These are phyloP conservation scores for Penicillium sp. DNA, from an alignment of 2,329 filamentous ascomycete species.

Conservation along the genomic window DNA sequence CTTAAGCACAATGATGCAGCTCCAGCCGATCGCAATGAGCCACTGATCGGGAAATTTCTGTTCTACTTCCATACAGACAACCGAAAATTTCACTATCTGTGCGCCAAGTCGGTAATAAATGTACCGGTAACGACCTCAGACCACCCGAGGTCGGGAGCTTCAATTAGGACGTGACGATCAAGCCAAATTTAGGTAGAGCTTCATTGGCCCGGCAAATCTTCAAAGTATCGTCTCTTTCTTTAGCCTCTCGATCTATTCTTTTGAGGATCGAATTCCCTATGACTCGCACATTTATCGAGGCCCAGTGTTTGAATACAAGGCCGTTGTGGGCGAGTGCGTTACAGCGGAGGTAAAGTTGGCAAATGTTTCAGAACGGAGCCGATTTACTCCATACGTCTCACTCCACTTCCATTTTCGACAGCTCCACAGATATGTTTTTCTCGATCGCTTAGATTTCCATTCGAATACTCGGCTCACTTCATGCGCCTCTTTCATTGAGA, in stretches of 20 bases:
- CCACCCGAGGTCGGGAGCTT: not conserved
- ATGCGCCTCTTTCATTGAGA: not conserved
- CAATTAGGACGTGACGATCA: slow-evolving; percentile 2
- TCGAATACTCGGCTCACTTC: not conserved
- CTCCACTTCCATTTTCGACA: slow-evolving; percentile 4
- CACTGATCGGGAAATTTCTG: not conserved
- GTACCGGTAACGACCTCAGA: not conserved
- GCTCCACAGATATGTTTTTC: slow-evolving; percentile 1
- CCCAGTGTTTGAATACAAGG: slow-evolving; percentile 1
- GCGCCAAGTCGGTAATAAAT: not conserved
- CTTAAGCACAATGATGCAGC: slow-evolving; percentile 2
- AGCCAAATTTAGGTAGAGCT: slow-evolving; percentile 4
- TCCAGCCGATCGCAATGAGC: not conserved
- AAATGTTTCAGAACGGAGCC: slow-evolving; percentile 12
- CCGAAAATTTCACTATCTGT: slow-evolving; percentile 5
- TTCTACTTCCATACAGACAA: not conserved
- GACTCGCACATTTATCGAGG: not conserved
- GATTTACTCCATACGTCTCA: slow-evolving; percentile 2
- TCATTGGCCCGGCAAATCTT: slow-evolving; percentile 2
- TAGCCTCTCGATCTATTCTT: not conserved
- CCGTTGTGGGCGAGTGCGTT: not conserved
- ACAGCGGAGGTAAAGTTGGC: slow-evolving; percentile 3
- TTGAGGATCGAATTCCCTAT: not conserved
- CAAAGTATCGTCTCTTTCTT: not conserved
- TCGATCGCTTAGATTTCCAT: not conserved